Conservation (phyloP, 176 grass and related monocot genomes). For the Raddia guianensis region DNA sequence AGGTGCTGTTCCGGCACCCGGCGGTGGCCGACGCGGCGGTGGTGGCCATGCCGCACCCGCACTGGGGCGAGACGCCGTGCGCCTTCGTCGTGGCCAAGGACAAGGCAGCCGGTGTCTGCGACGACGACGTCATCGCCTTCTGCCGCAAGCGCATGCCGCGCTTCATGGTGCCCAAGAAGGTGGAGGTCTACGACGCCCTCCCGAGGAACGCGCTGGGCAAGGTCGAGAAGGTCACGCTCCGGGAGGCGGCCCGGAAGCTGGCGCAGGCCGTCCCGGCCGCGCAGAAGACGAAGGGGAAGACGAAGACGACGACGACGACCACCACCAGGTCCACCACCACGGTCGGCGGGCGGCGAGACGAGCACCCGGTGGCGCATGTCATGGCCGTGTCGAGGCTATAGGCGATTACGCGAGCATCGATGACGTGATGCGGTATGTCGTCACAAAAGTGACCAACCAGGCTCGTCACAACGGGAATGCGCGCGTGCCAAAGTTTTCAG, state of each 20-base stretch:
- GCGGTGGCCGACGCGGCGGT: slow-evolving; percentile 58
- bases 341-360: slow-evolving; percentile 32
- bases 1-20: slow-evolving; percentile 55
- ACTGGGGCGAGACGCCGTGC: slow-evolving; percentile 64
- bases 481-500: slow-evolving; percentile 7
- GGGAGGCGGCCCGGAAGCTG: slow-evolving; percentile 38
- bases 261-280: not conserved
- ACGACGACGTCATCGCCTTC: slow-evolving; percentile 54
- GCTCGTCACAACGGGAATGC: too few species aligned
- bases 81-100: slow-evolving; percentile 60
- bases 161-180: slow-evolving; percentile 78
- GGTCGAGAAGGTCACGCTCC: slow-evolving; percentile 66
- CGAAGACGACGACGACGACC: not conserved
- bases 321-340: not conserved
- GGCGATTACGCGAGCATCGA: not conserved
- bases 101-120: slow-evolving; percentile 7
- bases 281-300: slow-evolving; percentile 47
- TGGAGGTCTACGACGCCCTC: slow-evolving; percentile 42
- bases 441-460: not conserved
- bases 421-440: not conserved
- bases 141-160: slow-evolving; percentile 52
- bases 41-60: slow-evolving; percentile 65
- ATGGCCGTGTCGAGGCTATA: slow-evolving; percentile 62
- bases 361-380: slow-evolving; percentile 48
- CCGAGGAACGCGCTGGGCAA: slow-evolving; percentile 63